Evolutionary conservation across 805 yeast species (phyloP).

Genomic region (Cyberlindnera mississippiensis): DNA sequence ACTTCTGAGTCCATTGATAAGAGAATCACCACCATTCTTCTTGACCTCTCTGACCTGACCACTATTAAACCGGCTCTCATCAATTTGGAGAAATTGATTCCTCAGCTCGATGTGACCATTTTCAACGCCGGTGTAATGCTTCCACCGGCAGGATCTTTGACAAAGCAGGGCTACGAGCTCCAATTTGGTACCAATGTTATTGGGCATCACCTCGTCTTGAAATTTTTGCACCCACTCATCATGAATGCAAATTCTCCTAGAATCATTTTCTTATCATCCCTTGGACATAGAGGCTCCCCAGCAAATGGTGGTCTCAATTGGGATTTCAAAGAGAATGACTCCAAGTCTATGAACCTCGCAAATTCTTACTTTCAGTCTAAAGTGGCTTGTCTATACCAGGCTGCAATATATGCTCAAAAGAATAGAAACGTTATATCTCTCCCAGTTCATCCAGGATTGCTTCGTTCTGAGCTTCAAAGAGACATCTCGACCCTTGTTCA

Average conservation of each 20-base stretch:
- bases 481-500: conserved; percentile 4
- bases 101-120: conserved; percentile 34
- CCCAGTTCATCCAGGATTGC: conserved; percentile 40
- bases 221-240: conserved; percentile 37
- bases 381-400: conserved; percentile 36
- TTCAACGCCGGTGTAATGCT: conserved; percentile 45
- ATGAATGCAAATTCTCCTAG: conserved; percentile 34
- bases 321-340: conserved; percentile 22
- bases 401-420: conserved; percentile 32
- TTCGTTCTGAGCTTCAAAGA: conserved; percentile 35
- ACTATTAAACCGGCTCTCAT: conserved; percentile 37
- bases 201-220: conserved; percentile 42
- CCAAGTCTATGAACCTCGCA: neutral
- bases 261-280: conserved; percentile 43
- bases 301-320: conserved; percentile 33
- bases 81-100: conserved; percentile 23
- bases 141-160: conserved; percentile 34
- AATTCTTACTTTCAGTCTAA: conserved; percentile 39
- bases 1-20: conserved; percentile 11
- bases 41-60: conserved; percentile 39
- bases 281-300: conserved; percentile 32
- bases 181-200: conserved; percentile 45
- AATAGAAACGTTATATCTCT: conserved; percentile 32
- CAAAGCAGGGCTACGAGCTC: conserved; percentile 43
- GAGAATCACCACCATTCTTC: conserved; percentile 24